Base-by-base conservation (phyloP, 2,329 filamentous ascomycete genomes). In the Nothopassalora personata region DNA sequence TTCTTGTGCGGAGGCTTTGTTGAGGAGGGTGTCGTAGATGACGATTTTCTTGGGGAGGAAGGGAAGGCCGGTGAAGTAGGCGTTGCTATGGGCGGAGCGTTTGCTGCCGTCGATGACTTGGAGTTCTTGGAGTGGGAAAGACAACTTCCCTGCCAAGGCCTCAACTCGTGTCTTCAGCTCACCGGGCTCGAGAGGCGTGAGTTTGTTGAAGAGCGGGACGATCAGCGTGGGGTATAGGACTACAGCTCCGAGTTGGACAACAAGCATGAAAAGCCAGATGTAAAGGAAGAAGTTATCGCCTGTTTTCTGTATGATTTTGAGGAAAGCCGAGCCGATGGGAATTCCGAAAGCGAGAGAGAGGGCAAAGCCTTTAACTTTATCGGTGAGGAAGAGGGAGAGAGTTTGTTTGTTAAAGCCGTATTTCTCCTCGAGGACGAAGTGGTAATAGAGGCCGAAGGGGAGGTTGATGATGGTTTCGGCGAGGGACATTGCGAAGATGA, bases 31-130 rank as follows among this genome's bases (percentile, higher is more conserved):
- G 73, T 99, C 94, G 74, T 96, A 99, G 72, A 99, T 95, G 71
- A 99, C 94, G 79, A 99, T 99, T 80, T 97, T 95, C 81, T 97
- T 95, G 84, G 97, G 97, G 84, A 97, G 97, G 92, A 93, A 99
- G 46, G 94, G 94, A 57, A 99, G 84, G 61, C 94, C 94, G 69
- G 95, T 97, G 79, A 99, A 99, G 77, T 95, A 96, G 19, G 90
- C 90, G 71, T 96, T 96, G 77, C 88, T 91, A 77, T 96, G 90
- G 27, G 89, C 88, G 72, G 87, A 91, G 68, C 90, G 84, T 80
- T 93, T 93, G 79, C 88, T 92, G 53, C 90, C 91, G 72, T 96
- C 90, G 70, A 99, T 99, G 70, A 97, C 92, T 72, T 96, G 91
- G 48, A 99, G 83, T 72, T 97, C 91, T 63, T 89, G 86, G 31